phyloP scores from a whole-genome alignment of 2,329 filamentous ascomycete genomes.

The Aureobasidium musti region DNA sequence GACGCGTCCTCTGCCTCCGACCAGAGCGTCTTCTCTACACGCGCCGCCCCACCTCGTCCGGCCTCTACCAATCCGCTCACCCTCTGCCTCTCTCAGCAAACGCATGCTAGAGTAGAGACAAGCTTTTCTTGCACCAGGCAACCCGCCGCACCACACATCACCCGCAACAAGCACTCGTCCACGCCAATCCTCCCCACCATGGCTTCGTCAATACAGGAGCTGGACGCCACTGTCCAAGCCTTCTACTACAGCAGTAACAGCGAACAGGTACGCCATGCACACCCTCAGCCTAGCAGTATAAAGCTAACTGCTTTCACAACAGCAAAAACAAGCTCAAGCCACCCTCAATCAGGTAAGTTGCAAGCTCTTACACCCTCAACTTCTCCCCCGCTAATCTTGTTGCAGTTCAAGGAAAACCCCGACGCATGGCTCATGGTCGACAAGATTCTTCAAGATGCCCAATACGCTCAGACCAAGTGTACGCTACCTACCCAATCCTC shows the following conservation, averaged over 20 bases:
- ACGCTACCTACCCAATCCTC: slow-evolving; percentile 43
- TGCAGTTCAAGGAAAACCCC: slow-evolving; percentile 96
- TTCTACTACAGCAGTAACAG: slow-evolving; percentile 93
- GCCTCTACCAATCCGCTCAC: not conserved
- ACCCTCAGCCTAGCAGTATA: not conserved
- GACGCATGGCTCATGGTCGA: slow-evolving; percentile 98
- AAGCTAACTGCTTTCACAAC: slow-evolving; percentile 33
- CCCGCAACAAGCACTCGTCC: not conserved
- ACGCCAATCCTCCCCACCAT: slow-evolving; percentile 46
- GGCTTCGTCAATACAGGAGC: slow-evolving; percentile 80
- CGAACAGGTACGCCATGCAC: slow-evolving; percentile 66
- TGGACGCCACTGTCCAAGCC: slow-evolving; percentile 92
- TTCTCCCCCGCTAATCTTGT: slow-evolving; percentile 20
- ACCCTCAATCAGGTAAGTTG: slow-evolving; percentile 81
- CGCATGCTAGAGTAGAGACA: slow-evolving; percentile 23
- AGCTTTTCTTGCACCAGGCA: not conserved
- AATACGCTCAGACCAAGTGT: slow-evolving; percentile 97
- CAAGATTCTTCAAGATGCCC: slow-evolving; percentile 90
- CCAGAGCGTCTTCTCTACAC: slow-evolving; percentile 20
- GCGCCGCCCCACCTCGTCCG: slow-evolving; percentile 25
- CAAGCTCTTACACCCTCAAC: slow-evolving; percentile 16
- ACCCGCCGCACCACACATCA: not conserved
- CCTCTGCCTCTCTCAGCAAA: not conserved
- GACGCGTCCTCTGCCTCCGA: slow-evolving; percentile 18
- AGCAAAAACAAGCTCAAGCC: slow-evolving; percentile 97